These are phyloP conservation scores for Chlamydomonas reinhardtii DNA, from an alignment of 163 green algal species.

Conservation along the genomic window DNA sequence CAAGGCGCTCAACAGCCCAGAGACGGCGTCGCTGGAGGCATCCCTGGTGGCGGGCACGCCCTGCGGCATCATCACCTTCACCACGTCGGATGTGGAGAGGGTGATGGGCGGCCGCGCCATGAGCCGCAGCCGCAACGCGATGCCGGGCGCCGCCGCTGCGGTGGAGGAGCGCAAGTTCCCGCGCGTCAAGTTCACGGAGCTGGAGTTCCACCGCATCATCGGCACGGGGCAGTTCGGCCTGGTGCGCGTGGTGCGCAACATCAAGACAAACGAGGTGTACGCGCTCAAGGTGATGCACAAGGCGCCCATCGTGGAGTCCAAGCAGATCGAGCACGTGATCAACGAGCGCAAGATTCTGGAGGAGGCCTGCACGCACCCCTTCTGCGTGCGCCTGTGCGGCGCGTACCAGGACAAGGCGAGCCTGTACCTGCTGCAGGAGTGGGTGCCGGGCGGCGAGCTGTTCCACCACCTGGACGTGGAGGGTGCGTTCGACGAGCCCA, in stretches of 20 bases:
- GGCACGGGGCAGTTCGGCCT: constrained; percentile 84
- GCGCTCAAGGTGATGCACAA: constrained; percentile 90
- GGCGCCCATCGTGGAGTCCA: constrained; percentile 76
- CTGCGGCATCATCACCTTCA: constrained; percentile 57
- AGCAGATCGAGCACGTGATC: constrained; percentile 86
- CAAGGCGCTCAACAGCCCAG: constrained; percentile 47
- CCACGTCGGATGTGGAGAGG: constrained; percentile 53
- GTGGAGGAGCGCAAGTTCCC: constrained; percentile 39
- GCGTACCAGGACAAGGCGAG: constrained; percentile 80
- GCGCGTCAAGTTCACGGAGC: constrained; percentile 72
- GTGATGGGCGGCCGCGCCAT: constrained; percentile 40
- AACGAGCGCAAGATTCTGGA: constrained; percentile 82
- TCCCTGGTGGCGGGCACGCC: constrained; percentile 54
- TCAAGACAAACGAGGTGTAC: constrained; percentile 74
- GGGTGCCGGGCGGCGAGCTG: constrained; percentile 84
- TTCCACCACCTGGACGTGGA: constrained; percentile 84
- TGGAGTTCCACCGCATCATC: constrained; percentile 79
- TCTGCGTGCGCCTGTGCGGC: constrained; percentile 75
- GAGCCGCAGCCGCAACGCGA: constrained; percentile 42
- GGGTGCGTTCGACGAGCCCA: constrained; percentile 77
- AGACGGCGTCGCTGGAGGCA: constrained; percentile 53
- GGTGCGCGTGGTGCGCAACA: constrained; percentile 82
- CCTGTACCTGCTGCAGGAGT: constrained; percentile 84
- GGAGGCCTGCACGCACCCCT: constrained; percentile 66
- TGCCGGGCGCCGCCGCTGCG: neutral